Evolutionary conservation across 345 rosid genomes (phyloP).

Genomic region (Eucalyptus curtisii): DNA sequence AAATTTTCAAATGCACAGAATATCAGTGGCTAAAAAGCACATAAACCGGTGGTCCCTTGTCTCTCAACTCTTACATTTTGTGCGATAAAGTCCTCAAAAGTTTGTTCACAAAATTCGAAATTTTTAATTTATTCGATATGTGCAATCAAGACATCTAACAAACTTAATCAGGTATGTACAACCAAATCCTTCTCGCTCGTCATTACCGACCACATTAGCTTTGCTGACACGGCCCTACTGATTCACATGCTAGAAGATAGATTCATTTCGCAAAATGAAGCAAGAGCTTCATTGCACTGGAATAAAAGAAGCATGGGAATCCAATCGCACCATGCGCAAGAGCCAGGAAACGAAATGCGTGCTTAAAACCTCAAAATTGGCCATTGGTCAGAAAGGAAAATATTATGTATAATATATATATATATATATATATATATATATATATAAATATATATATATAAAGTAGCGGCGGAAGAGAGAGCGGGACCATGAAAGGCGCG

Average conservation of each 20-base stretch:
- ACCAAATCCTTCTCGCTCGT: background rate
- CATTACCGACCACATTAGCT: rapidly evolving
- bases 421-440: no score
- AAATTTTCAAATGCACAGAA: background rate
- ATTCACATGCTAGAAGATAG: background rate
- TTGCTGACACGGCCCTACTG: background rate
- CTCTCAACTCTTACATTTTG: background rate
- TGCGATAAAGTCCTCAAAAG: rapidly evolving
- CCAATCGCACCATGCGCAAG: background rate
- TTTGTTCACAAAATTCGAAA: rapidly evolving
- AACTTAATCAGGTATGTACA: rapidly evolving
- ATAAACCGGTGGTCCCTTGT: background rate
- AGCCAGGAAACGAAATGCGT: background rate
- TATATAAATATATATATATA: no score
- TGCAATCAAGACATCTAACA: background rate
- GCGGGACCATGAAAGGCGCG: background rate
- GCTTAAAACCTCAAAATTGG: background rate
- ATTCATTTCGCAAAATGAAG: background rate
- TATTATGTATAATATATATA: no score
- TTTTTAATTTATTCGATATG: background rate
- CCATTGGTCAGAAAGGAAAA: background rate
- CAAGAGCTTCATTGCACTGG: background rate
- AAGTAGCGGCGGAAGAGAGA: background rate
- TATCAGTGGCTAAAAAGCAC: background rate
- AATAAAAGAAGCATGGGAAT: background rate